phyloP scores from a whole-genome alignment of 176 grass and related monocot genomes.

The Zoysia japonica region DNA sequence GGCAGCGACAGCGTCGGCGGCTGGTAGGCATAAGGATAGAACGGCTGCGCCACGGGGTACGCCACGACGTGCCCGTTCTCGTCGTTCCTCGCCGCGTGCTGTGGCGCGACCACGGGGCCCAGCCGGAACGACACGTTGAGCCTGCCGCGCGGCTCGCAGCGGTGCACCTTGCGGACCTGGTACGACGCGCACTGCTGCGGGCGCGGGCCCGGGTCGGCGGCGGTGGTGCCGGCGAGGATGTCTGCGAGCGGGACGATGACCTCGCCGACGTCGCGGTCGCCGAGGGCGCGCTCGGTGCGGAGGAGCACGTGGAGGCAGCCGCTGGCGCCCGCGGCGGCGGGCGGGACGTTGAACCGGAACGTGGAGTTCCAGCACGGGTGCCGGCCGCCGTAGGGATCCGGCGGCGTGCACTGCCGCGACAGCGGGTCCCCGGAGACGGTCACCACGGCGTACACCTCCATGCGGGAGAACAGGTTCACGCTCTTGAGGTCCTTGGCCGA shows the following conservation, averaged over 20 bases:
- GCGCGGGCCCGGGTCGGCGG: conserved; percentile 2
- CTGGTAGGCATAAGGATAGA: background rate
- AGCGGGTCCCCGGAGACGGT: conserved; percentile 55
- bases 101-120: conserved; percentile 31
- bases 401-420: conserved; percentile 51
- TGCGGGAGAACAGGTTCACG: conserved; percentile 67
- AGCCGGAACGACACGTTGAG: conserved; percentile 69
- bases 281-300: conserved; percentile 59
- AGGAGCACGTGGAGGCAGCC: conserved; percentile 62
- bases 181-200: conserved; percentile 57
- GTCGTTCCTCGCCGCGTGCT: background rate
- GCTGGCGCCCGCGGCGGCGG: conserved; percentile 17
- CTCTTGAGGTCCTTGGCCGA: conserved; percentile 68
- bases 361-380: conserved; percentile 71
- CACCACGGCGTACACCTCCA: conserved; percentile 68
- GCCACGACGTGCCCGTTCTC: conserved; percentile 32
- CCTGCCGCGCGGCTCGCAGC: conserved; percentile 48
- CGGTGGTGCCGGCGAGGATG: conserved; percentile 27
- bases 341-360: conserved; percentile 52
- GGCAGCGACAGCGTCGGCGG: conserved; percentile 8
- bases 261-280: conserved; percentile 78
- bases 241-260: conserved; percentile 57
- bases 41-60: conserved; percentile 26
- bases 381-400: conserved; percentile 54
- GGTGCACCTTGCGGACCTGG: conserved; percentile 56